These are phyloP conservation scores for Sphaerosporella brunnea DNA, from an alignment of 495 filamentous ascomycete species.

Conservation along the genomic window DNA sequence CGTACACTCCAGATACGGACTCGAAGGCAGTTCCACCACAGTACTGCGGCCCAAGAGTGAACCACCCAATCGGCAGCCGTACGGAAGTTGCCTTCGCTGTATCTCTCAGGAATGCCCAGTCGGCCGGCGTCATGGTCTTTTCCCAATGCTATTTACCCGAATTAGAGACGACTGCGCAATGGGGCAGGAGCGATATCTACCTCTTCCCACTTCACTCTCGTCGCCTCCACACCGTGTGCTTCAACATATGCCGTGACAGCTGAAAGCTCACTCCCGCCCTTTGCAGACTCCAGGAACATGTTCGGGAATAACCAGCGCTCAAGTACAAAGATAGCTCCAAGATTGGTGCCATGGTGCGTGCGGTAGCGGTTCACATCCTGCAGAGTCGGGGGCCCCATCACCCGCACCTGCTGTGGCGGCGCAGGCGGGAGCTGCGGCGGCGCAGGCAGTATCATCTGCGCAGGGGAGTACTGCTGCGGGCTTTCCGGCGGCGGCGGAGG, in stretches of 20 bases:
- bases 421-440: not conserved
- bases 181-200: not conserved
- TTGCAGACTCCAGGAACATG: constrained; percentile 29
- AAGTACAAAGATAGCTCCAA: constrained; percentile 39
- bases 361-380: constrained; percentile 30
- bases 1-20: constrained; percentile 30
- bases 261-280: constrained; percentile 31
- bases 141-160: constrained; percentile 28
- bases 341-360: constrained; percentile 39
- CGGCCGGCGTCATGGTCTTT: constrained; percentile 30
- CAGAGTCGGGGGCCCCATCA: not conserved
- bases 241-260: constrained; percentile 30
- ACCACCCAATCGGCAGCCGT: constrained; percentile 40
- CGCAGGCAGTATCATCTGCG: not conserved
- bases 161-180: not conserved
- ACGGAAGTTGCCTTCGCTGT: constrained; percentile 34
- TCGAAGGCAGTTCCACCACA: constrained; percentile 35
- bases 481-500: not conserved
- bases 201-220: constrained; percentile 32
- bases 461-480: not conserved
- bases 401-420: not conserved
- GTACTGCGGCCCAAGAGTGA: constrained; percentile 33
- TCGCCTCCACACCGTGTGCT: constrained; percentile 31
- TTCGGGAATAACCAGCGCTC: constrained; percentile 35
- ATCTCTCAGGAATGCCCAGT: constrained; percentile 33